Evolutionary conservation across 1,284 basidiomycete species (phyloP), one percentile per base, ranked within the genome.

Genomic region (Microbotryum violaceum): DNA sequence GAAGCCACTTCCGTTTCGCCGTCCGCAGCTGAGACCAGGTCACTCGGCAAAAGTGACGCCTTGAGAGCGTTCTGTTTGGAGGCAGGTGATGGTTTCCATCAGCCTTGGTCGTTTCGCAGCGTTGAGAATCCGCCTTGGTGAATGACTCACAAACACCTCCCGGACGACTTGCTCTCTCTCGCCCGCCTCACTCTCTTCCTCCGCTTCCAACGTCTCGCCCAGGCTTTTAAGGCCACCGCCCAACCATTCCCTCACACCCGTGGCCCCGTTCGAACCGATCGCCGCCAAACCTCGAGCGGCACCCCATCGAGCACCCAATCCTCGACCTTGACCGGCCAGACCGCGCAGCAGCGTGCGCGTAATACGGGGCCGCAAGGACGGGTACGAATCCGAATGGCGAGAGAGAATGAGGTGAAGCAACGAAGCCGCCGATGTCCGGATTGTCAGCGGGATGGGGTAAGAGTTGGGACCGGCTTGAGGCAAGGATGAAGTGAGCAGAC

Each of bases 341-440:
- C 91, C 91, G 16, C 92, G 82, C 8, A 93, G 81, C 7, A 98
- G 82, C 0, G 94, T 97, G 72, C 94, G 92, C 77, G 93, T 88
- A 54, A 97, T 87, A 10, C 94, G 86, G 37, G 89, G 87, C 7
- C 87, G 85, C 20, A 93, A 81, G 0, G 88, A 87, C 0, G 90
- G 88, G 73, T 93, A 94, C 2, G 75, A 74, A n/a, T 72, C 64
- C 0, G 76, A 75, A 65, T 79, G 81, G 6, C 75, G 73, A 82
- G 88, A 50, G 82, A 89, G n/a, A 82, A 90, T 70, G 84, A 85
- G 72, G 82, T 83, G 14, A 80, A 89, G 69, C 84, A 81, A 88
- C 61, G 91, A 86, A 2, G 91, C 82, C 2, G 91, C 87, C 6
- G 83, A 80, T 3, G 82, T 85, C 23, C 90, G 85, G 44, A 93